phyloP scores from a whole-genome alignment of 495 filamentous ascomycete genomes.

The Choiromyces venosus region DNA sequence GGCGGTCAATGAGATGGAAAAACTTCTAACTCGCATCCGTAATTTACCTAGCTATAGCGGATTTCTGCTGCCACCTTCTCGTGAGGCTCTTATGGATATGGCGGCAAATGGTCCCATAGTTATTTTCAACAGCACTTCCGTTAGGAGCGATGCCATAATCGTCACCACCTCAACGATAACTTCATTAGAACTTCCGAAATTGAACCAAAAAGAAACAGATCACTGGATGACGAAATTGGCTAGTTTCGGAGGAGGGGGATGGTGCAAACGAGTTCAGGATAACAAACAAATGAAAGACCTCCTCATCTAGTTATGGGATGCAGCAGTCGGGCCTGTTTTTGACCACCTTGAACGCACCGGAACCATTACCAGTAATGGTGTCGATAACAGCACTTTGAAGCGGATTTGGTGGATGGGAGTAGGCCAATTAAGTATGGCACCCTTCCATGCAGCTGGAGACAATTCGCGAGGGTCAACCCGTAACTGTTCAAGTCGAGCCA shows the following conservation, averaged over 20 bases:
- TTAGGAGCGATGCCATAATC: slow-evolving; percentile 30
- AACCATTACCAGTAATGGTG: too few species aligned
- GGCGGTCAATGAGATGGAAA: slow-evolving; percentile 14
- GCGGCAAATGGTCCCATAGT: slow-evolving; percentile 22
- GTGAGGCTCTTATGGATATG: slow-evolving; percentile 12
- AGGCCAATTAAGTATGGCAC: slow-evolving; percentile 17
- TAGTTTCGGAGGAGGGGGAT: background rate
- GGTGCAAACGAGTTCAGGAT: background rate
- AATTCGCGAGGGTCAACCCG: background rate
- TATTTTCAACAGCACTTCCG: slow-evolving; percentile 9
- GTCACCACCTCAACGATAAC: slow-evolving; percentile 22
- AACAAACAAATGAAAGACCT: slow-evolving; percentile 22
- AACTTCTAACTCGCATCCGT: slow-evolving; percentile 6
- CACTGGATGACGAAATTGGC: slow-evolving; percentile 5
- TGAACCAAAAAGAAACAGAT: slow-evolving; percentile 2
- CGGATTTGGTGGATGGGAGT: too few species aligned
- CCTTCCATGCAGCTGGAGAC: too few species aligned
- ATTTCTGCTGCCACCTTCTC: slow-evolving; percentile 22
- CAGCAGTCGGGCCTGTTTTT: too few species aligned
- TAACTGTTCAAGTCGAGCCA: background rate
- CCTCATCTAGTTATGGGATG: slow-evolving; percentile 29
- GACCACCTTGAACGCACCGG: background rate
- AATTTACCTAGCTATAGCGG: slow-evolving; percentile 17
- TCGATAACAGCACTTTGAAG: too few species aligned
- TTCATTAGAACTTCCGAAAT: background rate